These are phyloP conservation scores for Podila epicladia DNA, from an alignment of 192 early-diverging fungal species.

Conservation along the genomic window DNA sequence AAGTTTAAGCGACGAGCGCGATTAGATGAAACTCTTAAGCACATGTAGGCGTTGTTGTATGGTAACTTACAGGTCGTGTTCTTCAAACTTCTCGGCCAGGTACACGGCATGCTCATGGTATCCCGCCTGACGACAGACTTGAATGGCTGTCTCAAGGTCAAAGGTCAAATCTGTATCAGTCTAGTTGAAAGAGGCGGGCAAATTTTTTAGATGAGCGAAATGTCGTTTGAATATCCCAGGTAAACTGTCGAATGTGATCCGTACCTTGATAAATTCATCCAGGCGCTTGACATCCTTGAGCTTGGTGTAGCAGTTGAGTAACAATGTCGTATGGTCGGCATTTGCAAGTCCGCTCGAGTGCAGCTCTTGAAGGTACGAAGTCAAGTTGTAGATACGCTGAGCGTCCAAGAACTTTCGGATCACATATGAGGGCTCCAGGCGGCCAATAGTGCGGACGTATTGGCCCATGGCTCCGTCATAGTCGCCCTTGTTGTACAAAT, in stretches of 20 bases:
- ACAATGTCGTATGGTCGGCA: constrained; percentile 93
- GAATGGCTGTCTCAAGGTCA: constrained; percentile 95
- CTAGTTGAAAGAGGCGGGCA: constrained; percentile 24
- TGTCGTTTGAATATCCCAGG: neutral
- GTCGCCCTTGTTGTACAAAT: constrained; percentile 90
- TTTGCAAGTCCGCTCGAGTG: constrained; percentile 90
- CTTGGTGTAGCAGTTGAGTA: constrained; percentile 98
- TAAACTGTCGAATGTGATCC: neutral
- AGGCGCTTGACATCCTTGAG: constrained; percentile 86
- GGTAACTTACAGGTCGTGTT: constrained; percentile 74
- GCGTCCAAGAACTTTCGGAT: constrained; percentile 98
- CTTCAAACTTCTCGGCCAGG: constrained; percentile 83
- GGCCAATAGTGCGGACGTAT: constrained; percentile 91
- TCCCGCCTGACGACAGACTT: constrained; percentile 90
- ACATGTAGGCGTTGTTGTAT: neutral
- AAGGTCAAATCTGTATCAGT: constrained; percentile 84
- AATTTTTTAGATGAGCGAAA: neutral
- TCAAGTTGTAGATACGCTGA: constrained; percentile 90
- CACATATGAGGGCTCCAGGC: constrained; percentile 95
- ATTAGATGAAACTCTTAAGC: neutral
- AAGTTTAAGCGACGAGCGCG: neutral
- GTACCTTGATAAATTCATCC: constrained; percentile 87
- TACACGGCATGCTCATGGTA: constrained; percentile 94
- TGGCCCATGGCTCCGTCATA: constrained; percentile 92
- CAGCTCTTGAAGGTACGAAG: constrained; percentile 88